Evolutionary conservation across 202 grass and related monocot genomes (phyloP).

Genomic region (Hordeum pubiflorum): DNA sequence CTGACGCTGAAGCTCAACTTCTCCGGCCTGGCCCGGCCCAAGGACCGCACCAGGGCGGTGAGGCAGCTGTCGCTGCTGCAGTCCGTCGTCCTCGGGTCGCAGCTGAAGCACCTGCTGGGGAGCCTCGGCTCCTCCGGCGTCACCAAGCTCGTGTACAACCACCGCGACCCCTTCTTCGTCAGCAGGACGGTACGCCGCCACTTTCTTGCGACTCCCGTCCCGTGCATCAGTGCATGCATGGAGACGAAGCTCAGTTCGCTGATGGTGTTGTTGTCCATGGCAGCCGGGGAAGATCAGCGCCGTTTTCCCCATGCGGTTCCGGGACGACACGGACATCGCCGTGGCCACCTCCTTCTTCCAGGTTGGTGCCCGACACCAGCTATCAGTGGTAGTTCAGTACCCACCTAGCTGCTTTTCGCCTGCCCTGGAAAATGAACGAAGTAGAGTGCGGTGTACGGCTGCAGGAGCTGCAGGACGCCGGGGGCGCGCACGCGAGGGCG

Average conservation of each 20-base stretch:
- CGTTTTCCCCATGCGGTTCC: constrained; percentile 82
- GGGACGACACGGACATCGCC: constrained; percentile 71
- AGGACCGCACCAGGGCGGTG: constrained; percentile 53
- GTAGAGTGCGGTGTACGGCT: neutral
- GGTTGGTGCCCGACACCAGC: constrained; percentile 8
- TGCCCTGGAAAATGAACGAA: no score
- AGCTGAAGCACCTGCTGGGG: constrained; percentile 60
- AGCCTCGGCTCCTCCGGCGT: constrained; percentile 41
- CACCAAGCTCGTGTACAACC: constrained; percentile 59
- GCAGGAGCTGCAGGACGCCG: constrained; percentile 64
- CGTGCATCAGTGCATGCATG: neutral
- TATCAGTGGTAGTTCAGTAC: no score
- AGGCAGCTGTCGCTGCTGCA: constrained; percentile 55
- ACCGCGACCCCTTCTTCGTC: constrained; percentile 79
- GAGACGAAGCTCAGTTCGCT: neutral
- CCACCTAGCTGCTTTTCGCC: no score
- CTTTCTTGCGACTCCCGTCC: no score
- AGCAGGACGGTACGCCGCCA: constrained; percentile 42
- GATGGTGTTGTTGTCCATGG: neutral
- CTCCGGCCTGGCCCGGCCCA: constrained; percentile 33
- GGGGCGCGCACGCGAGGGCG: constrained; percentile 35
- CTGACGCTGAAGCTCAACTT: constrained; percentile 82
- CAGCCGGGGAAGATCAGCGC: constrained; percentile 54
- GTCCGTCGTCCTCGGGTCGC: constrained; percentile 56
- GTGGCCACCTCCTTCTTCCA: constrained; percentile 83